These are phyloP conservation scores for Penicillium paradoxum DNA, from an alignment of 495 filamentous ascomycete genomes.

Conservation along the genomic window DNA sequence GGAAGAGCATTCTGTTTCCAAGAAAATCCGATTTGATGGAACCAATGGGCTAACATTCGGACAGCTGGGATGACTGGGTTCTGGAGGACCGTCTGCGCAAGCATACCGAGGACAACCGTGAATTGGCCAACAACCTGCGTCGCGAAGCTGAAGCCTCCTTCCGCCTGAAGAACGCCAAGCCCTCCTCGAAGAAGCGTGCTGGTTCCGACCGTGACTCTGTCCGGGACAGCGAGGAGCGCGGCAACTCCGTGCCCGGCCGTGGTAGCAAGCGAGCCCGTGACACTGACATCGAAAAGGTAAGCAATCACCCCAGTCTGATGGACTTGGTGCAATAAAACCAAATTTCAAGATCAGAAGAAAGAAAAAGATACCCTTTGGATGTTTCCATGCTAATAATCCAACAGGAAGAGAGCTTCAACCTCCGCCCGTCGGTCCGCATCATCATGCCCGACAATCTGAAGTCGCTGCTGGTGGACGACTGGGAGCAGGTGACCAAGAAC, in stretches of 20 bases:
- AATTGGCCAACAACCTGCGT: slow-evolving; percentile 57
- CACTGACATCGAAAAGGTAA: slow-evolving; percentile 80
- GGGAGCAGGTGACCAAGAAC: slow-evolving; percentile 97
- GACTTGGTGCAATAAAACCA: not conserved
- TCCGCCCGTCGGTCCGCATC: slow-evolving; percentile 75
- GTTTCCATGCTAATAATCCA: slow-evolving; percentile 18
- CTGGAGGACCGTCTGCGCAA: slow-evolving; percentile 90
- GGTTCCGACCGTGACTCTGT: slow-evolving; percentile 75
- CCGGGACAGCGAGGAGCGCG: slow-evolving; percentile 82
- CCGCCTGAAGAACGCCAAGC: slow-evolving; percentile 38
- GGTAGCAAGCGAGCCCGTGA: slow-evolving; percentile 71
- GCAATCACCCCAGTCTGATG: slow-evolving; percentile 13
- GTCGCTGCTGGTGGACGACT: slow-evolving; percentile 89
- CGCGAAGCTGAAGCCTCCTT: slow-evolving; percentile 40
- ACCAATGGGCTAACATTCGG: slow-evolving; percentile 11
- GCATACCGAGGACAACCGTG: slow-evolving; percentile 88
- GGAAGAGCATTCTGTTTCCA: not conserved
- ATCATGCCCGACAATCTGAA: slow-evolving; percentile 79
- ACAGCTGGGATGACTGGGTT: slow-evolving; percentile 97
- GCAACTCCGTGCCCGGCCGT: slow-evolving; percentile 58
- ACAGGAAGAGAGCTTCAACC: slow-evolving; percentile 82
- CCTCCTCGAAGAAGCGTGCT: slow-evolving; percentile 53
- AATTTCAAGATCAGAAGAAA: not conserved
- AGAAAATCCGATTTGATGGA: not conserved
- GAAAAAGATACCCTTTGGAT: not conserved